Percentiles rank a stretch among this genome's conserved stretches.
These are phyloP conservation scores for Pyricularia pennisetigena DNA, from an alignment of 2,329 filamentous ascomycete genomes.

Conservation along the genomic window DNA sequence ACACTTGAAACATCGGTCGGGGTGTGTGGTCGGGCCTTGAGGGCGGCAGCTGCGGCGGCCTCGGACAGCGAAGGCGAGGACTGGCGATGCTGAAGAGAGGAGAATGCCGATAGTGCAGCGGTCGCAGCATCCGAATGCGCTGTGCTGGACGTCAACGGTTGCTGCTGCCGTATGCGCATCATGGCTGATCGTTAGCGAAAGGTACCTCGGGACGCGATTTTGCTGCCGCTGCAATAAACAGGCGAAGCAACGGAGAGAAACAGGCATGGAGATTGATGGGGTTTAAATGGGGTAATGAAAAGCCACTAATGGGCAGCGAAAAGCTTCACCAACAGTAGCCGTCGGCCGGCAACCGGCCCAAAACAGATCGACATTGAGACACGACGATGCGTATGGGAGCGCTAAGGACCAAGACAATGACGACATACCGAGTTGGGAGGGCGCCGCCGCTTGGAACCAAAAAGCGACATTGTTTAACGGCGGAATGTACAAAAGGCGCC, in stretches of 20 bases:
- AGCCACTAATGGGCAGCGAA: not conserved
- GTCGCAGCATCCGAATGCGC: constrained; percentile 66
- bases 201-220: not conserved
- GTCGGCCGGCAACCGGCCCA: not conserved
- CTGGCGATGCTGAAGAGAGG: constrained; percentile 40
- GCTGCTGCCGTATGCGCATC: constrained; percentile 7
- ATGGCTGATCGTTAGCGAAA: not conserved
- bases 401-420: constrained; percentile 4
- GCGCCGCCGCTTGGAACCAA: constrained; percentile 40
- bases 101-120: constrained; percentile 74
- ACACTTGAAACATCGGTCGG: constrained; percentile 74
- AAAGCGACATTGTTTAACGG: constrained; percentile 13
- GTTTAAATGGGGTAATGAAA: not conserved
- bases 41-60: constrained; percentile 76
- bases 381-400: not conserved
- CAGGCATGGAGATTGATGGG: not conserved
- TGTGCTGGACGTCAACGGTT: constrained; percentile 55
- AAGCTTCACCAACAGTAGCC: not conserved
- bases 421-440: constrained; percentile 37
- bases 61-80: constrained; percentile 63
- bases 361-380: not conserved
- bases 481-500: not conserved
- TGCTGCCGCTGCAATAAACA: not conserved
- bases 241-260: not conserved
- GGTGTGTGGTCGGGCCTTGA: constrained; percentile 67